Percentiles rank a stretch among this genome's conserved stretches.
Conservation (phyloP, 2,329 filamentous ascomycete species). For the Pleurostoma richardsiae region DNA sequence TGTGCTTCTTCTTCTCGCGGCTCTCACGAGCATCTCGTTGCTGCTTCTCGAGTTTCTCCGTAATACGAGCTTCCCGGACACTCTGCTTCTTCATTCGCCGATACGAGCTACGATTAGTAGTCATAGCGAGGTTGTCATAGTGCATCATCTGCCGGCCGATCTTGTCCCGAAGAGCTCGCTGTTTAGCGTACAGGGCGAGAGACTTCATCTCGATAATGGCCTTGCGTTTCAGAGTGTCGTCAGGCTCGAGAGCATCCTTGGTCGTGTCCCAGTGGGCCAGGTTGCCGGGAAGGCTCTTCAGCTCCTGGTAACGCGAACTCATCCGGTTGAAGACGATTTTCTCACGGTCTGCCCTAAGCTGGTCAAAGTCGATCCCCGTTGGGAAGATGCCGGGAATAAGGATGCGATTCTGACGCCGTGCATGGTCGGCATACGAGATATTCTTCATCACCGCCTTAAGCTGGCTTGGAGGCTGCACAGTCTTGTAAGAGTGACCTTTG, state of each 20-base stretch:
- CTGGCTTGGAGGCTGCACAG: conserved; percentile 61
- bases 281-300: conserved; percentile 80
- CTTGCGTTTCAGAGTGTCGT: conserved; percentile 81
- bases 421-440: conserved; percentile 79
- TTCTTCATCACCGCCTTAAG: conserved; percentile 43
- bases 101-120: conserved; percentile 85
- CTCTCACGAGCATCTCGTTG: conserved; percentile 94
- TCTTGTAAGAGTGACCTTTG: conserved; percentile 58
- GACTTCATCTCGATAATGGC: conserved; percentile 95
- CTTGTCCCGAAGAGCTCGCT: conserved; percentile 78
- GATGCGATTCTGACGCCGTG: conserved; percentile 67
- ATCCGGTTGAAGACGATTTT: conserved; percentile 87
- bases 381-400: conserved; percentile 87
- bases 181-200: conserved; percentile 80
- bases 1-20: conserved; percentile 96
- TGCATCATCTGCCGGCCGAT: conserved; percentile 90
- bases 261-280: conserved; percentile 81
- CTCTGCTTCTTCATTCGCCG: conserved; percentile 97
- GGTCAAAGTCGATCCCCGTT: conserved; percentile 80
- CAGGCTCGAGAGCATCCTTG: conserved; percentile 60
- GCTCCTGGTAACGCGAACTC: conserved; percentile 74
- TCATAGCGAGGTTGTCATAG: conserved; percentile 95
- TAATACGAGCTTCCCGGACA: conserved; percentile 89
- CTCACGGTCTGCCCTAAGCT: conserved; percentile 81
- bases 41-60: conserved; percentile 98